phyloP scores from a whole-genome alignment of 1,139 yeast species.

The Yamadazyma atlantica region DNA sequence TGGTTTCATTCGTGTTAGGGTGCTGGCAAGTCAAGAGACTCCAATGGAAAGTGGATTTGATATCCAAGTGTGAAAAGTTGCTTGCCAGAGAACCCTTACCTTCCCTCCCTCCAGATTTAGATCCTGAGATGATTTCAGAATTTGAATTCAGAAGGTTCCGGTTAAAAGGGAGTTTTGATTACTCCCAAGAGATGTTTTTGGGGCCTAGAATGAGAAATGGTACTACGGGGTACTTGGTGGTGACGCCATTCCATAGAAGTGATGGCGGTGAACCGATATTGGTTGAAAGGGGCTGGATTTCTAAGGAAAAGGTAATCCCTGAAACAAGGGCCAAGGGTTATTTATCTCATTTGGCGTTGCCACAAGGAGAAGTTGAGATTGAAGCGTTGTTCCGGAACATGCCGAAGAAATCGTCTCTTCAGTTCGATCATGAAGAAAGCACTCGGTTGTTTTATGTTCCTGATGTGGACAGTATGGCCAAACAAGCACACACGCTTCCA shows the following conservation, averaged over 20 bases:
- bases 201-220: constrained; percentile 87
- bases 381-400: constrained; percentile 73
- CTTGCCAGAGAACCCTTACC: constrained; percentile 68
- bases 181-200: constrained; percentile 84
- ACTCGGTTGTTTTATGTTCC: constrained; percentile 65
- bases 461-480: constrained; percentile 81
- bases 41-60: constrained; percentile 84
- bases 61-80: constrained; percentile 79
- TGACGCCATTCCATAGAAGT: constrained; percentile 77
- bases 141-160: constrained; percentile 80
- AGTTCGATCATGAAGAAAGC: constrained; percentile 70
- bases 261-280: constrained; percentile 72
- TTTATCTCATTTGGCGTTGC: constrained; percentile 65
- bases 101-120: constrained; percentile 61
- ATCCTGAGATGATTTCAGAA: constrained; percentile 56
- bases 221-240: constrained; percentile 71
- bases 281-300: constrained; percentile 92
- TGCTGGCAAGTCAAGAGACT: constrained; percentile 90
- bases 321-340: constrained; percentile 48
- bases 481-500: constrained; percentile 64
- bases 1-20: constrained; percentile 81
- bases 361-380: constrained; percentile 71
- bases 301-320: constrained; percentile 71
- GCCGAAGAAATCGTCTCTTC: constrained; percentile 68
- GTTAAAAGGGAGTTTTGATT: constrained; percentile 75